Evolutionary conservation across 2,329 filamentous ascomycete genomes (phyloP), one percentile per base, ranked within the genome.

Genomic region (Blastomyces emzantsi): DNA sequence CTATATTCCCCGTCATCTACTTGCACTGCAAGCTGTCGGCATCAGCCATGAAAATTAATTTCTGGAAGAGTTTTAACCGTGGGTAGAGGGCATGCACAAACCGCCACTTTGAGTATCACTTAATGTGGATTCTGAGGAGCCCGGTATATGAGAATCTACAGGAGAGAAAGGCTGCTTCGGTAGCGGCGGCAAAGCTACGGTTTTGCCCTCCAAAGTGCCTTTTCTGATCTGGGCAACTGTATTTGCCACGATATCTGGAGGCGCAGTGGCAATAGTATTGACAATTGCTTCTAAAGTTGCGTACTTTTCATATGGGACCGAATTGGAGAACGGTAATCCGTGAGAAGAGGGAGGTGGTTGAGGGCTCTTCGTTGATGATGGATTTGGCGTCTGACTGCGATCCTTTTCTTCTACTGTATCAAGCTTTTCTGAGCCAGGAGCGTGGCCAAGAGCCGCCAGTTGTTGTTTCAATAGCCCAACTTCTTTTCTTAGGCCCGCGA

Each of bases 401-500:
- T 25, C 19, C 17, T 9, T 25, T 15, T 54, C 60, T 11, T 54
- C 60, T 11, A 3, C 25, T 11, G 15, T 19, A 41, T 54, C 60
- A 36, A 30, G 28, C 36, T 45, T 28, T n/a, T n/a, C n/a, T 30
- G 49, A 41, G 19, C 30, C 15, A 15, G 45, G 45, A 39, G 19
- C n/a, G 11, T 54, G 45, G 8, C 49, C 60, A 39, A 97, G 80
- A 71, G 89, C 90, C 0, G 94, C 94, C 61, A 97, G 79, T 74
- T 91, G 88, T 77, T 88, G 90, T 82, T 97, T 99, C 83, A 64
- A 33, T n/a, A 11, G 17, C 17, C 19, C 47, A 36, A 64, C 62
- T 56, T 64, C 62, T 11, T 57, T 61, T 36, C 68, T 62, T n/a
- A 73, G 66, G 39, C 67, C 67, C 25, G 73, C 71, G 28, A 73